Evolutionary conservation across 2,329 filamentous ascomycete genomes (phyloP).

Genomic region (Stemphylium vesicarium): DNA sequence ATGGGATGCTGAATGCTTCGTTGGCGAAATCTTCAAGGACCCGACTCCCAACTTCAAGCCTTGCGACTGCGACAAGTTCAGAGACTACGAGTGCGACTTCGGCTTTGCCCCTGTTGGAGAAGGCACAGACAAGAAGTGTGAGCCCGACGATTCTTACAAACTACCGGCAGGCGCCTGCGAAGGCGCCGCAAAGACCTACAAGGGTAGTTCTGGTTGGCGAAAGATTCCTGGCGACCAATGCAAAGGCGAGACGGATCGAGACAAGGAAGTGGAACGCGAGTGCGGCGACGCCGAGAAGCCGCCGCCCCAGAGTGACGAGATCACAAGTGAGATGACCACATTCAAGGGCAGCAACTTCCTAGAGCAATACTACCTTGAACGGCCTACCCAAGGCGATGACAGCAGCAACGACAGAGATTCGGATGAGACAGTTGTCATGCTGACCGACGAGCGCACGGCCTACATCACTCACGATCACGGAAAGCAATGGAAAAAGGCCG

Average conservation of each 20-base stretch:
- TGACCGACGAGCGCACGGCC: slow-evolving; percentile 65
- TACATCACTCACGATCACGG: slow-evolving; percentile 85
- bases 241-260: slow-evolving; percentile 51
- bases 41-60: slow-evolving; percentile 71
- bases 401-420: slow-evolving; percentile 67
- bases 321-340: slow-evolving; percentile 64
- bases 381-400: slow-evolving; percentile 68
- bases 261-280: slow-evolving; percentile 68
- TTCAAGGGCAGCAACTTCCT: slow-evolving; percentile 67
- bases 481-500: slow-evolving; percentile 80
- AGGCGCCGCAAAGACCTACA: slow-evolving; percentile 73
- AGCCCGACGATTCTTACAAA: slow-evolving; percentile 65
- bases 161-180: slow-evolving; percentile 78
- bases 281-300: slow-evolving; percentile 68
- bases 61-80: slow-evolving; percentile 77
- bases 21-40: slow-evolving; percentile 84
- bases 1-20: slow-evolving; percentile 85
- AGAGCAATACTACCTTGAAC: slow-evolving; percentile 78
- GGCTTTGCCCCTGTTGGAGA: slow-evolving; percentile 69
- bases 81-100: slow-evolving; percentile 95
- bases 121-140: slow-evolving; percentile 69
- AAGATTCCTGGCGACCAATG: slow-evolving; percentile 75
- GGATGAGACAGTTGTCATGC: slow-evolving; percentile 77
- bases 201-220: slow-evolving; percentile 87
- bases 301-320: slow-evolving; percentile 68